Conservation (phyloP, 2,329 filamentous ascomycete species). For the Acrocalymma vagum region DNA sequence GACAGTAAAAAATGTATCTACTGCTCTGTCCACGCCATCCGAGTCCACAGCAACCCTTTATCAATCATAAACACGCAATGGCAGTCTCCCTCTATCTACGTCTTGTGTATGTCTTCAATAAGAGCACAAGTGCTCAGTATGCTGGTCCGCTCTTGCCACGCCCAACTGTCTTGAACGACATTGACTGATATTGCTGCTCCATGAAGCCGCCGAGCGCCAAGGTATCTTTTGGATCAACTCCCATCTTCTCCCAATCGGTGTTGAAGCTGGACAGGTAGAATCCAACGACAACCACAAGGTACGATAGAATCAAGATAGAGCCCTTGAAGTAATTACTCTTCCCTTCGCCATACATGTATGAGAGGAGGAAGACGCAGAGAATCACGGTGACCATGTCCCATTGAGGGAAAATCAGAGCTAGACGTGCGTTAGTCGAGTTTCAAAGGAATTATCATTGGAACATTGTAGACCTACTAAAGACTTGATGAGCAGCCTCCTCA, state of each 20-base stretch:
- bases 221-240: slow-evolving; percentile 43
- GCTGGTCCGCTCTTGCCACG: slow-evolving; percentile 32
- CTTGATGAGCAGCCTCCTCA: slow-evolving; percentile 65
- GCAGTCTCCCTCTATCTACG: too few relatives aligned
- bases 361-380: slow-evolving; percentile 92
- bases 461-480: slow-evolving; percentile 71
- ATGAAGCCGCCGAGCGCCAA: slow-evolving; percentile 42
- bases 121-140: too few relatives aligned
- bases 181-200: slow-evolving; percentile 38
- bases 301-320: slow-evolving; percentile 90
- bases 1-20: slow-evolving; percentile 2
- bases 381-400: slow-evolving; percentile 99
- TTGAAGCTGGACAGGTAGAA: slow-evolving; percentile 84
- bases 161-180: slow-evolving; percentile 44
- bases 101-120: too few relatives aligned
- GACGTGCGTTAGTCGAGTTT: slow-evolving; percentile 18
- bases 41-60: too few relatives aligned
- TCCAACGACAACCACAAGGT: slow-evolving; percentile 88
- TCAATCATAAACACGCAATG: too few relatives aligned
- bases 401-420: slow-evolving; percentile 90
- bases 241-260: slow-evolving; percentile 57
- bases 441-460: not conserved
- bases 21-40: too few relatives aligned
- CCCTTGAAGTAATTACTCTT: slow-evolving; percentile 99
- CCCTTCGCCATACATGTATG: slow-evolving; percentile 97